These are phyloP conservation scores for Melocanna baccifera DNA, from an alignment of 176 grass and related monocot species.

Conservation along the genomic window DNA sequence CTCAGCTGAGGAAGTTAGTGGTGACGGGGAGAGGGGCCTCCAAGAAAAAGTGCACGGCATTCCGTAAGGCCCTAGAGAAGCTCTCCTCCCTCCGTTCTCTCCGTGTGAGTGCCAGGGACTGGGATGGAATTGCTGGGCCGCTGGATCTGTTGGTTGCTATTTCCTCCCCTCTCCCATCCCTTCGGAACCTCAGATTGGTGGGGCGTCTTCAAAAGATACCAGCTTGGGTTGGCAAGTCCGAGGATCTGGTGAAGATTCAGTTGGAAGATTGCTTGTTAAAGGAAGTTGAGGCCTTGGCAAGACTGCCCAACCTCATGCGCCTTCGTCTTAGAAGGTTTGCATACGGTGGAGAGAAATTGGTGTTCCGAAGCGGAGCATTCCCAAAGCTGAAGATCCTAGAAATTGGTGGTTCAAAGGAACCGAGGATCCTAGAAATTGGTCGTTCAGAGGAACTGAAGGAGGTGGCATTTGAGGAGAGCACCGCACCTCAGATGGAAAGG, in stretches of 20 bases:
- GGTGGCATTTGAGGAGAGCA: too few species aligned
- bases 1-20: constrained; percentile 3
- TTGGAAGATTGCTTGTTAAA: neutral
- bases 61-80: neutral
- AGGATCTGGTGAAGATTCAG: neutral
- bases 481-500: neutral
- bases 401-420: too few species aligned
- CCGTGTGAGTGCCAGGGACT: neutral
- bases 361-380: neutral
- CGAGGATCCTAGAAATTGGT: neutral
- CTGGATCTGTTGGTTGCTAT: neutral
- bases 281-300: neutral
- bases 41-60: neutral
- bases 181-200: neutral
- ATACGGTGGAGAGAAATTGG: neutral
- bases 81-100: neutral
- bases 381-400: too few species aligned
- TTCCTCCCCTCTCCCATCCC: neutral
- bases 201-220: neutral
- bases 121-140: fast-evolving
- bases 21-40: neutral
- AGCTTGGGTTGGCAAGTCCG: neutral
- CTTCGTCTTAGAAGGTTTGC: fast-evolving
- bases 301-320: neutral
- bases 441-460: fast-evolving